Percentiles rank a stretch among this genome's conserved stretches.
phyloP scores from a whole-genome alignment of 495 filamentous ascomycete species.

The Parachaetomium inaequale region DNA sequence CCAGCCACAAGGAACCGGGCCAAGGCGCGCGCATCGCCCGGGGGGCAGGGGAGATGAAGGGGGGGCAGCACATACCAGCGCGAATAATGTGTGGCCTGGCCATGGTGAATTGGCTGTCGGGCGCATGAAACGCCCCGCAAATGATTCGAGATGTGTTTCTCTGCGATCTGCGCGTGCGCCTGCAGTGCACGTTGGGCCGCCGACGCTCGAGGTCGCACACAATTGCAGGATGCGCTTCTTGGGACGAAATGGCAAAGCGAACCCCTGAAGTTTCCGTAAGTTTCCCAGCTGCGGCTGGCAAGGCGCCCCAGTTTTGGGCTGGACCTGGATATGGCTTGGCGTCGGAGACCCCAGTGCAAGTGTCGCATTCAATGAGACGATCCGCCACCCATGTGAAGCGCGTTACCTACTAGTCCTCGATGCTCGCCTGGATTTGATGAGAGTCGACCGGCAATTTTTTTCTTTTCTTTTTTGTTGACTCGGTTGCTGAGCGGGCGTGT shows the following conservation, averaged over 20 bases:
- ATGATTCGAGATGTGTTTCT: constrained; percentile 8
- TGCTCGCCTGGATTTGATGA: too few species aligned
- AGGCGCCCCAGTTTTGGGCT: constrained; percentile 11
- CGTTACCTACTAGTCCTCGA: too few species aligned
- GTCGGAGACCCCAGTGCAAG: neutral
- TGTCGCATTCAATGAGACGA: neutral
- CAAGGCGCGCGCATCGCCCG: constrained; percentile 17
- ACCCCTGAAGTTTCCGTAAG: constrained; percentile 22
- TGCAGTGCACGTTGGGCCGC: constrained; percentile 1
- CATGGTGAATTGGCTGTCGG: constrained; percentile 48
- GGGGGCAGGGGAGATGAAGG: constrained; percentile 26
- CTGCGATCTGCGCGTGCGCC: neutral
- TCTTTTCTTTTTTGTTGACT: neutral
- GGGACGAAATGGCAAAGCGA: constrained; percentile 1
- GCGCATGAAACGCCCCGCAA: constrained; percentile 23
- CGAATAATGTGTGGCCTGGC: constrained; percentile 73
- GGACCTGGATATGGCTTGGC: constrained; percentile 10
- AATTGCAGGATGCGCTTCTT: constrained; percentile 6
- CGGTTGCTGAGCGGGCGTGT: neutral
- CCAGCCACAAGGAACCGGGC: constrained; percentile 30
- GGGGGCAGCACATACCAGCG: constrained; percentile 56
- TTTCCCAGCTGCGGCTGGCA: constrained; percentile 22
- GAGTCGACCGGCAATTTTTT: too few species aligned
- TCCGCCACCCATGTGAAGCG: too few species aligned
- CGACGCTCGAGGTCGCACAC: neutral